These are phyloP conservation scores for Leptographium flavum DNA, from an alignment of 2,329 filamentous ascomycete species.

Conservation along the genomic window DNA sequence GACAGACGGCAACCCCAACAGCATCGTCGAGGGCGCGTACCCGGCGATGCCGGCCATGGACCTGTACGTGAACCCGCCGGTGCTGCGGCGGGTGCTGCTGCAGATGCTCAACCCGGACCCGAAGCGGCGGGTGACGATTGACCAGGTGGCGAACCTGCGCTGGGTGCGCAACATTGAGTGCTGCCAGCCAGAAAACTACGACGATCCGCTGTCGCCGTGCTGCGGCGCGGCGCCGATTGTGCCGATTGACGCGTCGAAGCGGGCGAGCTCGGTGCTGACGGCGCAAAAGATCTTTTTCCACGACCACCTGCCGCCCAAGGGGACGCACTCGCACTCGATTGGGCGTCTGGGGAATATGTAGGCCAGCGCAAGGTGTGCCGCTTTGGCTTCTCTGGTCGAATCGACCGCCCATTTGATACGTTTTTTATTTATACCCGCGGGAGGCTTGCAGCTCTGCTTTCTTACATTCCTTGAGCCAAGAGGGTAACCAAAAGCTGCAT, in stretches of 20 bases:
- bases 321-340: conserved; percentile 16
- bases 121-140: conserved; percentile 51
- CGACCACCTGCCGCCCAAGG: conserved; percentile 39
- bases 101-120: conserved; percentile 77
- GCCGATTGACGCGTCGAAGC: conserved; percentile 46
- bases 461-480: too few relatives aligned
- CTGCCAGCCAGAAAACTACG: conserved; percentile 59
- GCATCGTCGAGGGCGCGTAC: conserved; percentile 22
- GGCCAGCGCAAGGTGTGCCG: too few relatives aligned
- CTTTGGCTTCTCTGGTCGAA: not conserved
- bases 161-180: conserved; percentile 66
- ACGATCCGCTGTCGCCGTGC: conserved; percentile 31
- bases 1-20: conserved; percentile 33
- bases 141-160: conserved; percentile 53
- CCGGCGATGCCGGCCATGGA: conserved; percentile 55
- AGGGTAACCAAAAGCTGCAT: too few relatives aligned
- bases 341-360: conserved; percentile 2
- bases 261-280: conserved; percentile 26
- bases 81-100: conserved; percentile 56
- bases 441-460: too few relatives aligned
- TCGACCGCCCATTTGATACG: too few relatives aligned
- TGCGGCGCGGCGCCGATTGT: conserved; percentile 18
- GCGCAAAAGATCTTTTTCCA: conserved; percentile 42
- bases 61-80: conserved; percentile 47
- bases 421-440: too few relatives aligned